Conservation (phyloP, 148 eudicot genomes). For the Hydrangea macrophylla region DNA sequence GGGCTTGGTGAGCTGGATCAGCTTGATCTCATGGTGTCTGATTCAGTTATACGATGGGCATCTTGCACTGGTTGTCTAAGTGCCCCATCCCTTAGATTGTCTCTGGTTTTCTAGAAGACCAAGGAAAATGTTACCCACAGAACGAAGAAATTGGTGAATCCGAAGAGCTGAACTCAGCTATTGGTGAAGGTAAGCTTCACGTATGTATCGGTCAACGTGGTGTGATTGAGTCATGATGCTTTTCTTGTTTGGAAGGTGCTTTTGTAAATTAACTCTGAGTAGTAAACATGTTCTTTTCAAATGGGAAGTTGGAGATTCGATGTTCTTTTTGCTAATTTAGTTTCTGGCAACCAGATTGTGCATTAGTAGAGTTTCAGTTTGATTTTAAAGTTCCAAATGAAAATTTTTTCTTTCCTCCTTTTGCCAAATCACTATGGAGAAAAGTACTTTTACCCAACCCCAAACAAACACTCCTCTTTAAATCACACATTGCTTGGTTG, state of each 20-base stretch:
- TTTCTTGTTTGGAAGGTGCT: conserved; percentile 4
- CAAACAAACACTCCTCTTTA: too few relatives aligned
- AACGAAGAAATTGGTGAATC: not conserved
- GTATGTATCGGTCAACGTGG: not conserved
- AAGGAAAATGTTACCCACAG: not conserved
- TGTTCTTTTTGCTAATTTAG: not conserved
- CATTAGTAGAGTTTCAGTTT: not conserved
- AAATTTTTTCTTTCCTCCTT: not conserved
- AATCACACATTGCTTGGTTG: too few relatives aligned
- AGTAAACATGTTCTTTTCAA: not conserved
- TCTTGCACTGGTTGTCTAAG: conserved; percentile 65
- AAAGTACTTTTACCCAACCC: not conserved
- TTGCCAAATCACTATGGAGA: not conserved
- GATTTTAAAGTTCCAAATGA: not conserved
- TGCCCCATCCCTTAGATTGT: conserved; percentile 51
- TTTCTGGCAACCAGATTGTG: not conserved
- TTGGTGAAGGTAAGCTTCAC: too few relatives aligned
- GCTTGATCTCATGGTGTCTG: conserved; percentile 48
- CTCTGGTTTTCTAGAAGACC: conserved; percentile 62
- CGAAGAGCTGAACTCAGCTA: conserved; percentile 6
- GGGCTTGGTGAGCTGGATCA: conserved; percentile 65
- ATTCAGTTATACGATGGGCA: conserved; percentile 71
- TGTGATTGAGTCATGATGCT: conserved; percentile 13
- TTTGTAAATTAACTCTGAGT: not conserved
- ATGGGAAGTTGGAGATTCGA: not conserved